Base-by-base conservation (phyloP, 2,329 filamentous ascomycete genomes). In the Simplicillium sp. region DNA sequence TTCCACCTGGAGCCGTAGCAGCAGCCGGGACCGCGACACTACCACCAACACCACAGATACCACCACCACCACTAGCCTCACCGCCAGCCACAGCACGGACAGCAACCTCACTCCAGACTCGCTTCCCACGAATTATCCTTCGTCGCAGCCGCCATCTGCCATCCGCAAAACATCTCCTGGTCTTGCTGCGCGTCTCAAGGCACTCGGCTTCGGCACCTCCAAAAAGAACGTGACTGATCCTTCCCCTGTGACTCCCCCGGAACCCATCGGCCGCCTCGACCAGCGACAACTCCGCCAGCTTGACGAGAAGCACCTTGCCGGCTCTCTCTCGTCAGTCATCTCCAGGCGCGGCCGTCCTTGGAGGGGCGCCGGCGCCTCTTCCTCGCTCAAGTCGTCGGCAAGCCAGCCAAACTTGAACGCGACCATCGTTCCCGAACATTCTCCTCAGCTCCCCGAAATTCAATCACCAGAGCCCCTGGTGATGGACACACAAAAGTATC, bases 401-500 rank as follows among this genome's bases (percentile, higher is more conserved):
- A 38, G 25, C 39, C 40, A 39, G 50, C 49, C 50, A 47, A 50
- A 43, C 38, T 45, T 49, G 34, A 51, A 51, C 40, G 41, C 46
- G 33, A 42, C 50, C 18, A 47, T 56, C 31, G 48, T 55, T 47
- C 46, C 51, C 46, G 49, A 54, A 48, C 56, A 60, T 46, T 44
- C 53, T 34, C 65, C 46, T 51, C 62, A 50, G 37, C 60, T 77
- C 37, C 73, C 73, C 32, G 70, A 75, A 63, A 80, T 71, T 58
- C 65, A 56, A 51, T 62, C 64, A 29, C 53, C 64, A 13, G 64
- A 69, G 40, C 68, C 69, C 43, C 53, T 78, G 59, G 73, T 74
- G 48, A 80, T 83, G 72, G 83, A 87, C 61, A 81, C 76, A 42
- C 74, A 83, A 55, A 87, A 87, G 60, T 87, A 86, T 56, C 75